Evolutionary conservation across 1,139 yeast species (phyloP).

Genomic region (Lodderomyces jiufengensis): DNA sequence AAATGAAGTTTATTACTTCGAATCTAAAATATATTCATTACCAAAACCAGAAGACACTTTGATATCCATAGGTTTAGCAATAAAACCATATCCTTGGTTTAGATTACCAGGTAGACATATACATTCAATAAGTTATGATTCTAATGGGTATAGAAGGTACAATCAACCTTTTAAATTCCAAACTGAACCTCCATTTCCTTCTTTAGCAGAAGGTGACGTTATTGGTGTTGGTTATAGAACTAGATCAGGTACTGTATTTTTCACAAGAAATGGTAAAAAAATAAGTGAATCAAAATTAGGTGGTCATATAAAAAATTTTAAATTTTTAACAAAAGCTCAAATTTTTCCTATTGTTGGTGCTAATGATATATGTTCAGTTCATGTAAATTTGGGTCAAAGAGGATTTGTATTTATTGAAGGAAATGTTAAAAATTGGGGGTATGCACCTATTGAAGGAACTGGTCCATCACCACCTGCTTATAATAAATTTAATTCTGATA

Average conservation of each 20-base stretch:
- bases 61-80: slow-evolving; percentile 45
- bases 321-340: slow-evolving; percentile 36
- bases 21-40: slow-evolving; percentile 57
- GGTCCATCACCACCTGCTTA: slow-evolving; percentile 66
- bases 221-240: slow-evolving; percentile 65
- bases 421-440: slow-evolving; percentile 64
- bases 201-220: slow-evolving; percentile 55
- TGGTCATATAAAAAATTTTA: slow-evolving; percentile 57
- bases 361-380: slow-evolving; percentile 48
- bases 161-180: slow-evolving; percentile 47
- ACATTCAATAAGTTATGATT: slow-evolving; percentile 49
- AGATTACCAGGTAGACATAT: slow-evolving; percentile 55
- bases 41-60: slow-evolving; percentile 49
- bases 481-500: slow-evolving; percentile 52
- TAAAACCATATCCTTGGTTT: slow-evolving; percentile 58
- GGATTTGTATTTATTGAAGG: slow-evolving; percentile 60
- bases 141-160: slow-evolving; percentile 48
- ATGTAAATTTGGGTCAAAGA: slow-evolving; percentile 55
- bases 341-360: slow-evolving; percentile 54
- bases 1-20: slow-evolving; percentile 90
- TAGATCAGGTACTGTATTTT: slow-evolving; percentile 59
- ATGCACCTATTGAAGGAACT: slow-evolving; percentile 55
- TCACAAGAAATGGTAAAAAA: slow-evolving; percentile 68
- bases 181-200: slow-evolving; percentile 43
- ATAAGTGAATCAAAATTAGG: slow-evolving; percentile 64